These are phyloP conservation scores for Exophiala mesophila DNA, from an alignment of 2,329 filamentous ascomycete genomes.

Conservation along the genomic window DNA sequence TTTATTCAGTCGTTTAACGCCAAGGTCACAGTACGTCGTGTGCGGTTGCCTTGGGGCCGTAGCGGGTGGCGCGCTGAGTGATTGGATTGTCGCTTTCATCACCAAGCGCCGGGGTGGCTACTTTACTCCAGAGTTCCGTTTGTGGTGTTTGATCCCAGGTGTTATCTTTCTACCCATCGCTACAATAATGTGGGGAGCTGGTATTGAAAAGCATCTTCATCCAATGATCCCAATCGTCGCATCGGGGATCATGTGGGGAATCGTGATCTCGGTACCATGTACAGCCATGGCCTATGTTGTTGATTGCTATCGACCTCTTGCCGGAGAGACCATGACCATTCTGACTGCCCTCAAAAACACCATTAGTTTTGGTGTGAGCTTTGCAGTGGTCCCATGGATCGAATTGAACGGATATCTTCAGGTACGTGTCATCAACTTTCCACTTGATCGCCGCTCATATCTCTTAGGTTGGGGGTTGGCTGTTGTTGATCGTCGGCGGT, in stretches of 20 bases:
- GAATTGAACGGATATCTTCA: slow-evolving; percentile 9
- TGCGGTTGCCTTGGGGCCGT: slow-evolving; percentile 84
- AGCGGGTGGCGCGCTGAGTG: slow-evolving; percentile 79
- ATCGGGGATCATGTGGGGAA: slow-evolving; percentile 7
- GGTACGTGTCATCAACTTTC: slow-evolving; percentile 1
- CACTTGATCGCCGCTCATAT: neutral
- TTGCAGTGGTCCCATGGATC: slow-evolving; percentile 13
- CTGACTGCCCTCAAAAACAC: slow-evolving; percentile 8
- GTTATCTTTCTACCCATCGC: slow-evolving; percentile 72
- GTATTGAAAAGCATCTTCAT: slow-evolving; percentile 2
- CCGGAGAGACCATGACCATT: slow-evolving; percentile 12
- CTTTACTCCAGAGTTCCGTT: slow-evolving; percentile 87
- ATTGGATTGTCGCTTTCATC: slow-evolving; percentile 76
- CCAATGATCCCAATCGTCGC: slow-evolving; percentile 8
- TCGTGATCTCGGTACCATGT: slow-evolving; percentile 7
- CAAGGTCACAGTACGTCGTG: slow-evolving; percentile 46
- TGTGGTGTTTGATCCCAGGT: slow-evolving; percentile 80
- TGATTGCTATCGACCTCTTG: slow-evolving; percentile 8
- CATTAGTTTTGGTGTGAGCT: slow-evolving; percentile 13
- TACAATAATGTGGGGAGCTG: slow-evolving; percentile 64
- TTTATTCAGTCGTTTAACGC: too few species aligned
- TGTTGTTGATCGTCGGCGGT: slow-evolving; percentile 5
- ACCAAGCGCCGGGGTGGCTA: slow-evolving; percentile 77
- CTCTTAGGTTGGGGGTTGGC: slow-evolving; percentile 5
- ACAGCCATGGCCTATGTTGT: slow-evolving; percentile 13